phyloP scores from a whole-genome alignment of 2,329 filamentous ascomycete species.

The Chalaropsis thielavioides region DNA sequence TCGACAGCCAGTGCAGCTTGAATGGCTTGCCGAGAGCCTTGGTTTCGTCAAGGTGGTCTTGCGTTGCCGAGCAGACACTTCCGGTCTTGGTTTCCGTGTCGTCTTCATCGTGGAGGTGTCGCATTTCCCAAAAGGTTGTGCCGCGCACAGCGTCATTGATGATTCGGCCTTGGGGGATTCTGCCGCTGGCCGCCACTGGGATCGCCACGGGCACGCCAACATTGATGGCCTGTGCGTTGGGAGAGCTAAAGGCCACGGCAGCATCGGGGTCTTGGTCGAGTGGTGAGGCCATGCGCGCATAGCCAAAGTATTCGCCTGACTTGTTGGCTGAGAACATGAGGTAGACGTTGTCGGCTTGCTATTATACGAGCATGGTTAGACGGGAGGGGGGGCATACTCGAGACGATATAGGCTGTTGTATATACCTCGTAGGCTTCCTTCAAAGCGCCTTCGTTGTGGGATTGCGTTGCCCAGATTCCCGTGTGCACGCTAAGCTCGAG shows the following conservation, averaged over 20 bases:
- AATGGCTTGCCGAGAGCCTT: constrained; percentile 58
- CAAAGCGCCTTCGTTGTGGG: constrained; percentile 74
- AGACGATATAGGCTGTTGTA: background rate
- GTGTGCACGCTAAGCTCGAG: constrained; percentile 77
- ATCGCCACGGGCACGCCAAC: constrained; percentile 55
- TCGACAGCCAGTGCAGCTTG: constrained; percentile 79
- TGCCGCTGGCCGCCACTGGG: constrained; percentile 61
- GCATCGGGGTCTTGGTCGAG: constrained; percentile 65
- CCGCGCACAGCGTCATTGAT: constrained; percentile 88
- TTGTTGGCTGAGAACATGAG: constrained; percentile 95
- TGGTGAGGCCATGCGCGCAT: constrained; percentile 74
- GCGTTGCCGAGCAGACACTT: constrained; percentile 33
- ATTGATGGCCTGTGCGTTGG: constrained; percentile 46
- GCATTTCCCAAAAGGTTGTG: constrained; percentile 88
- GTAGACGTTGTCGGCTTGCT: constrained; percentile 74
- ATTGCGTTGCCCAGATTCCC: constrained; percentile 85
- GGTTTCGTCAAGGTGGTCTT: constrained; percentile 32
- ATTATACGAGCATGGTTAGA: background rate
- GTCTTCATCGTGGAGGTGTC: constrained; percentile 31
- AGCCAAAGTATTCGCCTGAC: constrained; percentile 92
- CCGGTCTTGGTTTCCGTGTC: background rate
- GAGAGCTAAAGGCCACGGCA: constrained; percentile 54
- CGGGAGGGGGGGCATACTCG: no score
- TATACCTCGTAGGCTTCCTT: constrained; percentile 71
- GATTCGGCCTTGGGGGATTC: constrained; percentile 67